A percentile compares a stretch with the other conserved stretches of the same genome.
Conservation (phyloP, 176 grass and related monocot species). For the Carex kokanica region DNA sequence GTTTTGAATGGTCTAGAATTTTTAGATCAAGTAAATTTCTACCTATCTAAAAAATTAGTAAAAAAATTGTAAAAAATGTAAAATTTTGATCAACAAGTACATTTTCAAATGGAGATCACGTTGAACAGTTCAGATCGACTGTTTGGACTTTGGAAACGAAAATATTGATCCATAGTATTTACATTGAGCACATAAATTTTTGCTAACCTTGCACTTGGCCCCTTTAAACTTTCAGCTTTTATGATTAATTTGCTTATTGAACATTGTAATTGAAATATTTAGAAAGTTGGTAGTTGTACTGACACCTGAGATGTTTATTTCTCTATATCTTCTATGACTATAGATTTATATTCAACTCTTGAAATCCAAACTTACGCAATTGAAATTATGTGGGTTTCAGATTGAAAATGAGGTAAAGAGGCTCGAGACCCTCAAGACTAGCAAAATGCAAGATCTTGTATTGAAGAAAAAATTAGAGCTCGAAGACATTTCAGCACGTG, state of each 20-base stretch:
- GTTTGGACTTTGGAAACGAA: no score
- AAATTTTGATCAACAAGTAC: no score
- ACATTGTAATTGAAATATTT: conserved; percentile 1
- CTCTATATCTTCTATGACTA: background rate
- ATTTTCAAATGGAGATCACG: no score
- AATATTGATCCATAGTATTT: background rate
- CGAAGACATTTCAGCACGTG: conserved; percentile 54
- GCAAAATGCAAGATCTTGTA: conserved; percentile 67
- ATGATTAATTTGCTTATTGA: background rate
- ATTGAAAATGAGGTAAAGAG: conserved; percentile 75
- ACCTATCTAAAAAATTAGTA: no score
- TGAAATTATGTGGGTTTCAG: conserved; percentile 23
- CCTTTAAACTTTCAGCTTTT: background rate
- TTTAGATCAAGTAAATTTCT: no score
- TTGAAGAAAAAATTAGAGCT: conserved; percentile 66
- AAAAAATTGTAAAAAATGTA: no score
- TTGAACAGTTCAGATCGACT: no score
- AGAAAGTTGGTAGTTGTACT: background rate
- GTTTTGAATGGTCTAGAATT: no score
- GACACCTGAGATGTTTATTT: background rate
- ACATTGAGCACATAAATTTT: background rate
- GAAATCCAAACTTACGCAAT: background rate
- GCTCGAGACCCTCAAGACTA: conserved; percentile 70
- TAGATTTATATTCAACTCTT: background rate
- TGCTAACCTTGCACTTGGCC: background rate